Evolutionary conservation across 23 red algal genomes (phyloP).

Genomic region (Gracilariopsis chorda): DNA sequence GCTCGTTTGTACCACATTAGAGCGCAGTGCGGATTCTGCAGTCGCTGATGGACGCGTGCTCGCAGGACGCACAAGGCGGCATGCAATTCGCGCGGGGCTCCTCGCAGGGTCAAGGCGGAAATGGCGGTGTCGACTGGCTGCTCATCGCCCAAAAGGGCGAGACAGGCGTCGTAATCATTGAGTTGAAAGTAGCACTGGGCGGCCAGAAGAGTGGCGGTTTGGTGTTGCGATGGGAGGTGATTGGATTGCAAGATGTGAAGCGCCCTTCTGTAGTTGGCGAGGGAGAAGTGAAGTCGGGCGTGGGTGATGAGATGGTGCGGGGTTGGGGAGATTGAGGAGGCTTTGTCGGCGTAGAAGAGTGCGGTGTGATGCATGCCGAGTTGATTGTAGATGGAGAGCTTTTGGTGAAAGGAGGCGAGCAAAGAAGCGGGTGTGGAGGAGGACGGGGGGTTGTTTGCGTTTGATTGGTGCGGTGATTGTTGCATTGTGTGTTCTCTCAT

Average conservation of each 20-base stretch:
- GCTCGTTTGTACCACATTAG: constrained; percentile 59
- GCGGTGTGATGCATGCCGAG: constrained; percentile 6
- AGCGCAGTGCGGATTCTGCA: constrained; percentile 50
- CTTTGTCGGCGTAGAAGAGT: constrained; percentile 2
- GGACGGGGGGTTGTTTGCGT: background rate
- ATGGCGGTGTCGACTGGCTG: background rate
- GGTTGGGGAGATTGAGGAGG: background rate
- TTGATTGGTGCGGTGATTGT: background rate
- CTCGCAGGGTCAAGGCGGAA: background rate
- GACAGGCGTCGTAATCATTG: constrained; percentile 19
- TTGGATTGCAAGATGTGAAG: background rate
- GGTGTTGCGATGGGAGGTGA: background rate
- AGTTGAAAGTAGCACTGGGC: constrained; percentile 39
- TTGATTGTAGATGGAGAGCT: background rate
- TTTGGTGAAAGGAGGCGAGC: background rate
- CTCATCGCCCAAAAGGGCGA: constrained; percentile 45
- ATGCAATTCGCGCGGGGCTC: constrained; percentile 22
- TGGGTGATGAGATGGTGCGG: background rate
- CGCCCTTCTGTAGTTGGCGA: background rate
- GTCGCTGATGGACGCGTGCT: constrained; percentile 30
- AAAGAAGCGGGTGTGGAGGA: background rate
- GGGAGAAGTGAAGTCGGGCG: background rate
- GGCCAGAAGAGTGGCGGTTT: constrained; percentile 13
- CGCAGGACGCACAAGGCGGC: constrained; percentile 66
- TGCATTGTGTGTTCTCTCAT: background rate